Conservation (phyloP, 495 filamentous ascomycete genomes). For the Penicillium cataractarum region DNA sequence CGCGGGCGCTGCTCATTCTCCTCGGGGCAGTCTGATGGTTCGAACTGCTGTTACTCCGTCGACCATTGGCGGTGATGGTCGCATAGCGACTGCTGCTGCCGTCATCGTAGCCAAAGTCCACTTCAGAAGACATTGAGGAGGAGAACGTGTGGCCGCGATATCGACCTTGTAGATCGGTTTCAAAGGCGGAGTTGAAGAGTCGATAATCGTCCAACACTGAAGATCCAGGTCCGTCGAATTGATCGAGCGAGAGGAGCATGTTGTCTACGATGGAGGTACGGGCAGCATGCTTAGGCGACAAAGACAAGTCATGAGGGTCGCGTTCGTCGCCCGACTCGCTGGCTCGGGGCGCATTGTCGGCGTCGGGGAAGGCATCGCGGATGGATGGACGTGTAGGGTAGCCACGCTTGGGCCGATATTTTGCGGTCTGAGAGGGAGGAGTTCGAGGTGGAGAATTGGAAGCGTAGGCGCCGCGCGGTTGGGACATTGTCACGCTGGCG, state of each 20-base stretch:
- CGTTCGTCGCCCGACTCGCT: constrained; percentile 54
- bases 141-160: constrained; percentile 64
- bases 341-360: constrained; percentile 46
- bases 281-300: constrained; percentile 72
- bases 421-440: constrained; percentile 44
- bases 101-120: constrained; percentile 70
- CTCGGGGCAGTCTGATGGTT: constrained; percentile 65
- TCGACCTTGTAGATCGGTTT: constrained; percentile 42
- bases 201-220: constrained; percentile 46
- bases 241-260: constrained; percentile 87
- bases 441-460: constrained; percentile 49
- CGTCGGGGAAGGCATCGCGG: constrained; percentile 56
- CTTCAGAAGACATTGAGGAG: constrained; percentile 75
- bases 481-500: constrained; percentile 38
- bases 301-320: constrained; percentile 87
- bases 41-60: constrained; percentile 83
- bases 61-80: constrained; percentile 56
- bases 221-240: constrained; percentile 61
- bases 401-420: constrained; percentile 37
- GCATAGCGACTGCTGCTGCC: constrained; percentile 62
- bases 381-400: constrained; percentile 40
- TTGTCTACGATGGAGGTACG: constrained; percentile 90
- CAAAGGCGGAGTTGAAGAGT: constrained; percentile 46
- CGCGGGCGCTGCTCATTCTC: constrained; percentile 65
- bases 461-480: constrained; percentile 30